Base-by-base conservation (phyloP, 2,329 filamentous ascomycete species). In the Hypomyces rosellus region DNA sequence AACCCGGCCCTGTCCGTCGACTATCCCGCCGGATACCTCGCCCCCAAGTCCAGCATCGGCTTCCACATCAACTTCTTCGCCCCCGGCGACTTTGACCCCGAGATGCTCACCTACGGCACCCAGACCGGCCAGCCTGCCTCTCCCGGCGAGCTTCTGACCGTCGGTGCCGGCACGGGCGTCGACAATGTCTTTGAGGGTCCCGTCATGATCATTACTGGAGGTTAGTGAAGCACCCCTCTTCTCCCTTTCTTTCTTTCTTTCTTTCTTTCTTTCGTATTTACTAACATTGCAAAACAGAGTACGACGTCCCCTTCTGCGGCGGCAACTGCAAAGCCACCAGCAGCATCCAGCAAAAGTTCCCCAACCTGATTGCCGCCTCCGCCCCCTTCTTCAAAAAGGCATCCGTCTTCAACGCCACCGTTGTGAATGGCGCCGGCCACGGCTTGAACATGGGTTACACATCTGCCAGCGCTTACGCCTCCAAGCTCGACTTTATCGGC, bases 231-330 rank as follows among this genome's bases (percentile, higher is more conserved):
- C 18, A 14, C 45, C 33, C 38, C 18, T 44, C 15, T 14, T 25
- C 34, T 2, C 18, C 18, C 16, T 34, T 8, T 11, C 25, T 30
- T 7, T 30, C n/a, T 7, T 30, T 30, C 25, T 30, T 5, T 20
- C 16, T 34, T 5, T 11, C 6, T 8, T 7, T 30, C 20, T 7
- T 30, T 30, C 25, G 9, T 30, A 30, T 30, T 30, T 30, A 11
- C n/a, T n/a, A 11, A 9, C 2, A 14, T 36, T 39, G 43, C 43
- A 42, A 13, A 13, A 36, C 13, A 74, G 72, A 72, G 16, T 62
- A 63, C 12, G 76, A 82, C 45, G 51, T 76, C 11, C 74, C 77
- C 5, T 85, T 81, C 63, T 86, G 83, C 52, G 82, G 81, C 3
- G 78, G 80, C 22, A 75, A 85, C 63, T 85, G 81, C 65, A 59